Evolutionary conservation across 2,329 filamentous ascomycete genomes (phyloP).

Genomic region (Aspergillus aculeatinus): DNA sequence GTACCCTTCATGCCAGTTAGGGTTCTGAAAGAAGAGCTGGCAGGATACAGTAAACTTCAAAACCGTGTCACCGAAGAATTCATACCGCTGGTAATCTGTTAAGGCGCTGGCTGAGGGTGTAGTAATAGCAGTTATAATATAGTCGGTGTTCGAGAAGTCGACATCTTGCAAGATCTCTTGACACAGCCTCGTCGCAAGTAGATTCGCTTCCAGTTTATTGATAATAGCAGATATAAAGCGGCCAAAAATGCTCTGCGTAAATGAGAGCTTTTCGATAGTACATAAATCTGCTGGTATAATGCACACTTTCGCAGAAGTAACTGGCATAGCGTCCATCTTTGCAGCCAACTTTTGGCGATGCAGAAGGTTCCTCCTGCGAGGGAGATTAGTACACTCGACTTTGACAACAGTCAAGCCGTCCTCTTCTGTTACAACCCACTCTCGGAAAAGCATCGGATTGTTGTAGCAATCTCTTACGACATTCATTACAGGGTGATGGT

Average conservation of each 20-base stretch:
- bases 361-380: slow-evolving; percentile 30
- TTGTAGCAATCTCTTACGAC: slow-evolving; percentile 31
- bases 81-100: slow-evolving; percentile 76
- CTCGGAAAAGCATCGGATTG: slow-evolving; percentile 26
- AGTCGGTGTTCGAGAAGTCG: slow-evolving; percentile 52
- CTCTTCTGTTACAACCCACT: slow-evolving; percentile 21
- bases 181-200: slow-evolving; percentile 63
- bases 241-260: slow-evolving; percentile 49
- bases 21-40: slow-evolving; percentile 61
- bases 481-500: slow-evolving; percentile 14
- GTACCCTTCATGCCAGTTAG: slow-evolving; percentile 72
- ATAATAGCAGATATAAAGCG: slow-evolving; percentile 71
- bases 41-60: slow-evolving; percentile 72
- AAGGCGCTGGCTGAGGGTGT: slow-evolving; percentile 60
- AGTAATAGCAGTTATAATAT: slow-evolving; percentile 69
- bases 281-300: slow-evolving; percentile 27
- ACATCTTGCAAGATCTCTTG: slow-evolving; percentile 55
- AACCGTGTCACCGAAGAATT: slow-evolving; percentile 82
- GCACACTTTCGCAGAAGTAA: slow-evolving; percentile 17
- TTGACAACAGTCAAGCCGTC: slow-evolving; percentile 14
- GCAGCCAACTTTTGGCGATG: slow-evolving; percentile 14
- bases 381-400: slow-evolving; percentile 29
- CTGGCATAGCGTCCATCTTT: slow-evolving; percentile 7
- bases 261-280: slow-evolving; percentile 45
- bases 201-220: slow-evolving; percentile 63